These are phyloP conservation scores for Blastobotrys malaysiensis DNA, from an alignment of 1,139 yeast species.

Conservation along the genomic window DNA sequence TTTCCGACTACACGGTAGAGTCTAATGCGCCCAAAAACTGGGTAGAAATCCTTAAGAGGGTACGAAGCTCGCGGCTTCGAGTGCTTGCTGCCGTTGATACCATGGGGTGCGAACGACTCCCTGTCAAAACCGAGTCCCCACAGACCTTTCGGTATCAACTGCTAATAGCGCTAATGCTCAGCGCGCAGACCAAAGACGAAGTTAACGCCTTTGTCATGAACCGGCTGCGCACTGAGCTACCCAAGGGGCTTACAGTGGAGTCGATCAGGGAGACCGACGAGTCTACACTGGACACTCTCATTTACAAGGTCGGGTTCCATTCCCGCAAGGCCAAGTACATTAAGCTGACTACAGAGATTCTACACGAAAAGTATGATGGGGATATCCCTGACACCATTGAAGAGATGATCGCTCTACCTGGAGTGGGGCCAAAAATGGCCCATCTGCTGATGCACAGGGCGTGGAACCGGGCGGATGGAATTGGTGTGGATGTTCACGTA, in stretches of 20 bases:
- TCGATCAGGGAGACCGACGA: slow-evolving; percentile 49
- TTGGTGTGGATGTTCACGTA: slow-evolving; percentile 92
- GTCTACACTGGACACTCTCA: slow-evolving; percentile 53
- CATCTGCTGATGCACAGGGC: slow-evolving; percentile 73
- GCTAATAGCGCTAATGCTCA: slow-evolving; percentile 74
- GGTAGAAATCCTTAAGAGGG: slow-evolving; percentile 50
- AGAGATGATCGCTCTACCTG: slow-evolving; percentile 68
- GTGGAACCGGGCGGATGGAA: slow-evolving; percentile 69
- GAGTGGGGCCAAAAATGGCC: slow-evolving; percentile 97
- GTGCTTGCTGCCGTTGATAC: slow-evolving; percentile 78
- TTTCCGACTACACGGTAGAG: slow-evolving; percentile 1
- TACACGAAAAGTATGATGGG: slow-evolving; percentile 47
- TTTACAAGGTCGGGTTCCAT: slow-evolving; percentile 86
- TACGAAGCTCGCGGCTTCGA: slow-evolving; percentile 59
- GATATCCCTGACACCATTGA: slow-evolving; percentile 61
- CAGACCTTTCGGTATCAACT: slow-evolving; percentile 63
- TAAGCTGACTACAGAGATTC: slow-evolving; percentile 52
- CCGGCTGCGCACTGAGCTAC: slow-evolving; percentile 42
- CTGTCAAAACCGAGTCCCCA: slow-evolving; percentile 35
- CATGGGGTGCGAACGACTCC: slow-evolving; percentile 80
- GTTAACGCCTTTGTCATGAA: slow-evolving; percentile 70
- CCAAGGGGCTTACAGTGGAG: slow-evolving; percentile 33
- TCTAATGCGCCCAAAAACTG: slow-evolving; percentile 24
- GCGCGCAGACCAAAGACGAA: slow-evolving; percentile 91
- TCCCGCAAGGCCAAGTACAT: slow-evolving; percentile 69